A percentile compares a stretch with the other conserved stretches of the same genome.
Evolutionary conservation across 2,329 filamentous ascomycete species (phyloP).

Genomic region (Harringtonia lauricola): DNA sequence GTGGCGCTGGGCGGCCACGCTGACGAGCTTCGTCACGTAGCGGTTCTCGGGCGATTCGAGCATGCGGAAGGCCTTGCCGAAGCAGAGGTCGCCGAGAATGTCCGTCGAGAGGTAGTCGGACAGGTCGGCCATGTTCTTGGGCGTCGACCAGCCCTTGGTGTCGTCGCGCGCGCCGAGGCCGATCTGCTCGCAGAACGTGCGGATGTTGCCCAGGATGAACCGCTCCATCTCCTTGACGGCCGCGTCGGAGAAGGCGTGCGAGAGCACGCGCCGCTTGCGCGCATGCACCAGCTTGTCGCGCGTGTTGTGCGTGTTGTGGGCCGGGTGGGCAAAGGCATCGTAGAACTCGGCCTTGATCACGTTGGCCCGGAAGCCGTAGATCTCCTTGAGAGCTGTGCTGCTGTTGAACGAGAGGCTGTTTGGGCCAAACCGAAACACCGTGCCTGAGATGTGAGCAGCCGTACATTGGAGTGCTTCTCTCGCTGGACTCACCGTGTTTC

Average conservation of each 20-base stretch:
- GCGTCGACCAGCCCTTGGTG: conserved; percentile 43
- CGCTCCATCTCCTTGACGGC: conserved; percentile 59
- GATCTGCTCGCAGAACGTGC: conserved; percentile 53
- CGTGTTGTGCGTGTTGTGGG: conserved; percentile 61
- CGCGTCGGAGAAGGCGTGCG: conserved; percentile 58
- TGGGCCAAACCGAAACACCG: conserved; percentile 67
- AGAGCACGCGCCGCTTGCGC: conserved; percentile 59
- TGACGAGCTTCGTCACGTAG: conserved; percentile 56
- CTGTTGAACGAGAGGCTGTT: conserved; percentile 72
- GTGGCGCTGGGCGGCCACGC: conserved; percentile 56
- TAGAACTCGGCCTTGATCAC: conserved; percentile 63
- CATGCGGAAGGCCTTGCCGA: conserved; percentile 53
- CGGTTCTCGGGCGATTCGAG: conserved; percentile 48
- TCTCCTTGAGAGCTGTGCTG: conserved; percentile 52
- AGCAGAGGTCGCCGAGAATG: conserved; percentile 49
- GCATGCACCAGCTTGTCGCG: conserved; percentile 60
- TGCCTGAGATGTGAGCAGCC: conserved; percentile 25
- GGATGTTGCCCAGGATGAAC: conserved; percentile 53
- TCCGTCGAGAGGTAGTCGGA: conserved; percentile 53
- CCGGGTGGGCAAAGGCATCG: conserved; percentile 59
- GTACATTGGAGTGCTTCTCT: too few species aligned
- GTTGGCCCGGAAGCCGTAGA: conserved; percentile 53
- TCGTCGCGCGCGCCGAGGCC: conserved; percentile 29
- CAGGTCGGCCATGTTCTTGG: conserved; percentile 53
- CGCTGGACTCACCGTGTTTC: conserved; percentile 48